Base-by-base conservation (phyloP, 257 asterid genomes). In the Penstemon eatonii region DNA sequence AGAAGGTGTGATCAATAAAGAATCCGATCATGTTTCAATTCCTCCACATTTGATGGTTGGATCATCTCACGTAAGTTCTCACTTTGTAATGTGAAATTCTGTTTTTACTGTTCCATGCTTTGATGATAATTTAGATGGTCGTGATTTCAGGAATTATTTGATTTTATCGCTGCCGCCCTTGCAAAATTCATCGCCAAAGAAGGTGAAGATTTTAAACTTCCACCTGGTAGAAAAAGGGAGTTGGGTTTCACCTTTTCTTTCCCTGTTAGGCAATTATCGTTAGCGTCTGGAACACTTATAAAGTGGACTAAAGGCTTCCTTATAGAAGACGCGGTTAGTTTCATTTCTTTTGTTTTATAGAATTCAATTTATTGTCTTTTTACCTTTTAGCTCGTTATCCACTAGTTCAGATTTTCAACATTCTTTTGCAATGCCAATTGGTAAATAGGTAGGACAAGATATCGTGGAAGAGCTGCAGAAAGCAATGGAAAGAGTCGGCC, bases 201-300 rank as follows among this genome's bases (percentile, higher is more conserved):
- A 81, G 81, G 84, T 59, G 91, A 87, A 65, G 89, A 65, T 69
- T 76, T 83, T 53, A 79, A 73, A 67, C 90, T 70, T 54, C 85
- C 88, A 39, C 81, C 85, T 1, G 94, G 89, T 52, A 82, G 71
- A 83, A 87, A 81, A 63, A 84, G 97, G 81, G 96, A 93, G 83
- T 85, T 93, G 51, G 99, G 99, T 72, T 90, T 93, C 84, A 93
- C 99, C 67, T 90, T 93, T 78, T 93, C 99, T 8, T 93, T 93
- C 76, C 97, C 99, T 2, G 92, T 89, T 56, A 79, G 75, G 81
- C 99, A 93, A 77, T 71, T 78, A 67, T 93, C 97, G 10, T 80
- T 93, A 36, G 72, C 84, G 33, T 85, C 87, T 1, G 91, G 91
- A 50, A 79, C 82, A 50, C 84, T 85, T 33, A 79, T 83, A 39